Base-by-base conservation (phyloP, 2,329 filamentous ascomycete species). In the Oidium heveae region DNA sequence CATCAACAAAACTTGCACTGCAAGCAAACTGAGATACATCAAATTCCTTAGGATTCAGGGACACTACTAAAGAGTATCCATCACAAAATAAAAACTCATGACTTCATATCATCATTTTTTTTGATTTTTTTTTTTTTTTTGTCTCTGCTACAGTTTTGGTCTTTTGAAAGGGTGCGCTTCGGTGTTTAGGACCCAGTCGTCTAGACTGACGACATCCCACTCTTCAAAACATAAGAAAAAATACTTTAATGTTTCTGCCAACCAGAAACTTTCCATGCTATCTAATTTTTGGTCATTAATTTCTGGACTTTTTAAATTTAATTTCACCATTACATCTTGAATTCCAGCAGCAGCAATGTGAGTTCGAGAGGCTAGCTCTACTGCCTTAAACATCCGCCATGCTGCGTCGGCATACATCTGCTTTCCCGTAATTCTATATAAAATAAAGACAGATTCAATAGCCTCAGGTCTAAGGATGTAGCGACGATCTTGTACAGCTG, bases 241-340 rank as follows among this genome's bases (percentile, higher is more conserved):
- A 61, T 82, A 82, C 66, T 82, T 82, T 62, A 82, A 59, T 56
- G 79, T 75, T 65, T 82, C 79, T 0, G 78, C 79, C 61, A 81
- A 76, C 65, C 79, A 72, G 63, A 80, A 82, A 58, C 60, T 62
- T 65, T 82, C 78, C 68, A 77, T 76, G 37, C 70, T 70, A 61
- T 82, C 77, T 0, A 53, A 54, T 32, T 57, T 32, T 16, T 28
- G 36, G 4, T 37, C 55, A 22, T 41, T 52, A 24, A 55, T 80
- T 74, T n/a, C 39, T 15, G 36, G 20, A 10, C 53, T 37, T 28
- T 28, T 28, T 3, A 28, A 28, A 20, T 50, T 39, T 7, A 36
- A 39, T 16, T 76, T 76, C 15, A 58, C 51, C 28, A 59, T 64
- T 2, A 72, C 69, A 59, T 73, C 68, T 4, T 60, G 55, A 22